phyloP scores from a whole-genome alignment of 768 basidiomycete genomes.

The Kwoniella heveanensis region DNA sequence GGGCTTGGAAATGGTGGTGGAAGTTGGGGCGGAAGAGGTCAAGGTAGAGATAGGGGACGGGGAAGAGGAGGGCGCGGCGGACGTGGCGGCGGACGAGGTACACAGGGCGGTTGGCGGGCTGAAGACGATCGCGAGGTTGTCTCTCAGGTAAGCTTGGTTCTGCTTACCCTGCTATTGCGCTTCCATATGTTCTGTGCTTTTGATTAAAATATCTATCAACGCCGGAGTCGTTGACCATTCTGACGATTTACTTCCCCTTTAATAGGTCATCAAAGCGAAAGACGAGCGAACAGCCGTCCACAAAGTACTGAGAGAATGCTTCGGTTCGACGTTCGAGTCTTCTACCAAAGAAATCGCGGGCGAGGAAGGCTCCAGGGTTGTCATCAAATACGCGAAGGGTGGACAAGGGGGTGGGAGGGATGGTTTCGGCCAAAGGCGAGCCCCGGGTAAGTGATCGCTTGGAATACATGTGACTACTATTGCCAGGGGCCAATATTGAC shows the following conservation, averaged over 20 bases:
- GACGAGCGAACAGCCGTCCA: constrained; percentile 79
- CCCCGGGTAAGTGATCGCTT: constrained; percentile 5
- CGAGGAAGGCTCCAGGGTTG: constrained; percentile 74
- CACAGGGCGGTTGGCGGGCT: constrained; percentile 41
- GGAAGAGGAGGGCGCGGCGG: constrained; percentile 37
- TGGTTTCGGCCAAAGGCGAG: neutral
- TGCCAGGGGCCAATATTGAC: no score
- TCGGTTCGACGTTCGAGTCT: constrained; percentile 79
- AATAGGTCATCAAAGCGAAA: constrained; percentile 80
- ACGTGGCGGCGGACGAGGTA: constrained; percentile 39
- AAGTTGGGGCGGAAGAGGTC: constrained; percentile 34
- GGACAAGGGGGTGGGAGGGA: neutral
- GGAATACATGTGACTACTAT: no score
- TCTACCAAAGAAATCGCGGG: constrained; percentile 62
- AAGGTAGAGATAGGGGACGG: constrained; percentile 51
- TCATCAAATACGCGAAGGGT: constrained; percentile 68
- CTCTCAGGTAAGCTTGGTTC: constrained; percentile 65
- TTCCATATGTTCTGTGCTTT: no score
- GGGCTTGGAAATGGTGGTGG: neutral
- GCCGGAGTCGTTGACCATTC: no score
- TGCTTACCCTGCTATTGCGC: no score
- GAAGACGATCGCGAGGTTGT: constrained; percentile 72
- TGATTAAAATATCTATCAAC: no score
- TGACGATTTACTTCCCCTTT: neutral
- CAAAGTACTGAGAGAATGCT: constrained; percentile 73